Evolutionary conservation across 805 yeast species (phyloP), one percentile per base, ranked within the genome.

Genomic region (Metschnikowia arizonensis): DNA sequence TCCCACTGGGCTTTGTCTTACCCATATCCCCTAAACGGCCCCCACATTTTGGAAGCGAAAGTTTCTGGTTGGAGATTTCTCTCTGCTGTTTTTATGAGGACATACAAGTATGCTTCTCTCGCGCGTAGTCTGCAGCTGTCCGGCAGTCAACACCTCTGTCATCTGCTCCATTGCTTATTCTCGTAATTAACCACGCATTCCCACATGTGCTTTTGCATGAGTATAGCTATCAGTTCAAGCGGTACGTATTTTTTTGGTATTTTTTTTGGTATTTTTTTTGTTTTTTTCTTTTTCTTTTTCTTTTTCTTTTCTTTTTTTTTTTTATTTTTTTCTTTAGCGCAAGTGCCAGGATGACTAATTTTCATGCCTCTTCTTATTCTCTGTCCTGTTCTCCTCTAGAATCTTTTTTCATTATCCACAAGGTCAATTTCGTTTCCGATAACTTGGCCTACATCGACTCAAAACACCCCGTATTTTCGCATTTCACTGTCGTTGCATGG

Each of bases 21-120:
- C 29, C n/a, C 11, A 4, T 4, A 24, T 8, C 15, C 15, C 35
- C 9, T 23, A 39, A 39, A 39, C 42, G 42, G 8, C 26, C 29
- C 14, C 6, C 42, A 30, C 12, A 30, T 31, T 29, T 39, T 31
- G 34, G 42, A 39, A 39, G 34, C 42, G 34, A 39, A 39, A 39
- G 30, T 23, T 35, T 4, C 26, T 30, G 30, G 42, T 39, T 39
- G 35, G 34, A 30, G 34, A 39, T 18, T 9, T 39, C 29, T 21
- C n/a, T 8, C 4, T 1, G 6, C 17, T 19, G 15, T 8, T 25
- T 7, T 39, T 23, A 6, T 29, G 42, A 29, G 35, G 35, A 39
- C 42, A 39, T 39, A 30, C 42, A 39, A 21, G 26, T 15, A 2
- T 30, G 23, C 35, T 39, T 39, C 42, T 12, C 42, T 39, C 28